Conservation (phyloP, 202 grass and related monocot genomes). For the Zoysia matrella region DNA sequence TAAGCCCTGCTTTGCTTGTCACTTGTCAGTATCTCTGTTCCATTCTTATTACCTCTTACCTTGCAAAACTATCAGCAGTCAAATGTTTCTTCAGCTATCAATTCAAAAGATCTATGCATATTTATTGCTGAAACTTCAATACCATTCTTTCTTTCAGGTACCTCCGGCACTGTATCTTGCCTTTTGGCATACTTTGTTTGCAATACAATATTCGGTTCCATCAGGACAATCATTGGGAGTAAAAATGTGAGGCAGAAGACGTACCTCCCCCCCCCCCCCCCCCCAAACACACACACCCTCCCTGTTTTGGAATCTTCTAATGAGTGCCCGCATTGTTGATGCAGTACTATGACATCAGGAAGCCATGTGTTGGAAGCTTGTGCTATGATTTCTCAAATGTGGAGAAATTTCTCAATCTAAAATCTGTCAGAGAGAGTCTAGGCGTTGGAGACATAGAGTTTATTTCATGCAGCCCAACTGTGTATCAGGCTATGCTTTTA, state of each 20-base stretch:
- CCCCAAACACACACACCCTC: not conserved
- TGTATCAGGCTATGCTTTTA: slow-evolving; percentile 75
- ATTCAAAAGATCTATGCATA: slow-evolving; percentile 15
- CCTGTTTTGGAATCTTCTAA: slow-evolving; percentile 16
- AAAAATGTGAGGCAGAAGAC: slow-evolving; percentile 65
- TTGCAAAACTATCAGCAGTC: not conserved
- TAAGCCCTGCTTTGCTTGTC: slow-evolving; percentile 43
- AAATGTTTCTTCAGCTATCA: slow-evolving; percentile 22
- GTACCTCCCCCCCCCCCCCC: slow-evolving; percentile 7
- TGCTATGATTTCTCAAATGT: slow-evolving; percentile 85
- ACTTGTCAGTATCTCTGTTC: not conserved
- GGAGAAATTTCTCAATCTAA: slow-evolving; percentile 80
- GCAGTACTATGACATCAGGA: slow-evolving; percentile 90
- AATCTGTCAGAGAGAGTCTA: slow-evolving; percentile 72
- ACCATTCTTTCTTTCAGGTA: slow-evolving; percentile 60
- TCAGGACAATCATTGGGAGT: slow-evolving; percentile 66
- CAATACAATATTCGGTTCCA: slow-evolving; percentile 83
- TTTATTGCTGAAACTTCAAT: slow-evolving; percentile 11
- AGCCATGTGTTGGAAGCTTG: slow-evolving; percentile 76
- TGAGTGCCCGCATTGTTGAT: slow-evolving; percentile 5
- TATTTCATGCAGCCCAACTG: slow-evolving; percentile 79
- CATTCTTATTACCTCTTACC: not conserved
- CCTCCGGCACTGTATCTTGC: slow-evolving; percentile 79
- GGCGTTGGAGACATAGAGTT: slow-evolving; percentile 85
- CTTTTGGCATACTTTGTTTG: slow-evolving; percentile 84